Base-by-base conservation (phyloP, 768 basidiomycete genomes). In the Polyporus arcularius region DNA sequence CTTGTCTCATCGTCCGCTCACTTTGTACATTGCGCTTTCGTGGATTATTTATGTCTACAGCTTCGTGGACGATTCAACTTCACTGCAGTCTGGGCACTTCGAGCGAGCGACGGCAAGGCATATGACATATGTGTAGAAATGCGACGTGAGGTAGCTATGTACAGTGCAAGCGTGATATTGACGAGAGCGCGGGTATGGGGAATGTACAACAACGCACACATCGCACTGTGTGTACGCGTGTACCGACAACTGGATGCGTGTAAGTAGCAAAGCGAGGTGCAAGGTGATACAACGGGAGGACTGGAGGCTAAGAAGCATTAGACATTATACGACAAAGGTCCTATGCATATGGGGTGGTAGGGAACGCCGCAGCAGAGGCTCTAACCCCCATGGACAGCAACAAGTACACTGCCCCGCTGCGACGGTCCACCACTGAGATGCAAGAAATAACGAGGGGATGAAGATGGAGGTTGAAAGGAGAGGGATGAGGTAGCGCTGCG, bases 131-230 rank as follows among this genome's bases (percentile, higher is more conserved):
- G 28, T 52, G 42, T 50, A 47, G 26, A 15, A 26, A 43, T 26
- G 14, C n/a, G 45, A 21, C 16, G 55, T 35, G 21, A 28, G 12
- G 60, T 53, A 46, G 55, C 43, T 63, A 63, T 21, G 53, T 56
- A 58, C 62, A 59, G 52, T 39, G 47, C 18, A 32, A 32, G 31
- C 48, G 50, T 54, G 61, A 59, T 55, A 58, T 59, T 48, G 43
- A 40, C 62, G n/a, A 26, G 32, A 32, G 46, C 10, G 14, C 42
- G 62, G 57, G 57, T 64, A 63, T 57, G 57, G 18, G 21, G 49
- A 53, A 58, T 58, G 57, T 65, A 65, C 64, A 65, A 61, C 60
- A 61, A 61, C 64, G 60, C 50, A 40, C 52, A 42, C 55, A 51
- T 52, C 57, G 39, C 52, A 18, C 51, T 54, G 47, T 35, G 53